Percentiles rank a stretch among this genome's conserved stretches.
Conservation (phyloP, 257 asterid species). For the Rauvolfia tetraphylla region DNA sequence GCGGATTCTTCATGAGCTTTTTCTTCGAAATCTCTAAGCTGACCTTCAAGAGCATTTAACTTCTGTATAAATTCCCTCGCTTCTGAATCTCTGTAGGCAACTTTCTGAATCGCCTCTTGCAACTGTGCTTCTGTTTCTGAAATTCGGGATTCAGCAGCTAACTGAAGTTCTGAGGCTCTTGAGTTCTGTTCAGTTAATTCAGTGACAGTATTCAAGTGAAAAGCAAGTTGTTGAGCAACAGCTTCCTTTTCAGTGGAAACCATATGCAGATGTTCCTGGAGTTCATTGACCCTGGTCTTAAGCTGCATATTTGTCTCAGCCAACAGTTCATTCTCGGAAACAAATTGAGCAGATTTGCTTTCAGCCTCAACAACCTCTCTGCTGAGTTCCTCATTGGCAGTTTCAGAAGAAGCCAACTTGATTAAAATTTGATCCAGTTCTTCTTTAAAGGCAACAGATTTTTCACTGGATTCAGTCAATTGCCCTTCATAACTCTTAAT, state of each 20-base stretch:
- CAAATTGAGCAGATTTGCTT: conserved; percentile 38
- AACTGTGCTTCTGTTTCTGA: conserved; percentile 56
- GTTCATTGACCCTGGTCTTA: conserved; percentile 45
- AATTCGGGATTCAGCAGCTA: conserved; percentile 55
- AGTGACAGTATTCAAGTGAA: conserved; percentile 54
- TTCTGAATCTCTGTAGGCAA: conserved; percentile 59
- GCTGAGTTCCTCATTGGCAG: conserved; percentile 45
- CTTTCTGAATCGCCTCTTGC: conserved; percentile 58
- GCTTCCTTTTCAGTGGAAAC: conserved; percentile 51
- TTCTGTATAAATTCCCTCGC: conserved; percentile 59
- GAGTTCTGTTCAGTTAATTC: conserved; percentile 66
- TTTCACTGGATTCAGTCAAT: conserved; percentile 59
- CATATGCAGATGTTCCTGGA: conserved; percentile 46
- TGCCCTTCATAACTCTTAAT: conserved; percentile 53
- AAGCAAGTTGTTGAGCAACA: conserved; percentile 45
- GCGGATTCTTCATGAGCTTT: conserved; percentile 54
- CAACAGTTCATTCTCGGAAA: conserved; percentile 58
- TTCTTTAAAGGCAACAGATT: conserved; percentile 37
- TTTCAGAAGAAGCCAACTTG: conserved; percentile 59
- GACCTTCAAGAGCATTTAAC: conserved; percentile 53
- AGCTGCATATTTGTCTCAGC: conserved; percentile 54
- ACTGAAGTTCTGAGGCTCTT: conserved; percentile 55
- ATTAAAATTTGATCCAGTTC: conserved; percentile 54
- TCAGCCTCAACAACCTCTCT: conserved; percentile 58
- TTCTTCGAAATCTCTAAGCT: conserved; percentile 47